Evolutionary conservation across 345 rosid species (phyloP).

Genomic region (Cardamine chenopodiifolia): DNA sequence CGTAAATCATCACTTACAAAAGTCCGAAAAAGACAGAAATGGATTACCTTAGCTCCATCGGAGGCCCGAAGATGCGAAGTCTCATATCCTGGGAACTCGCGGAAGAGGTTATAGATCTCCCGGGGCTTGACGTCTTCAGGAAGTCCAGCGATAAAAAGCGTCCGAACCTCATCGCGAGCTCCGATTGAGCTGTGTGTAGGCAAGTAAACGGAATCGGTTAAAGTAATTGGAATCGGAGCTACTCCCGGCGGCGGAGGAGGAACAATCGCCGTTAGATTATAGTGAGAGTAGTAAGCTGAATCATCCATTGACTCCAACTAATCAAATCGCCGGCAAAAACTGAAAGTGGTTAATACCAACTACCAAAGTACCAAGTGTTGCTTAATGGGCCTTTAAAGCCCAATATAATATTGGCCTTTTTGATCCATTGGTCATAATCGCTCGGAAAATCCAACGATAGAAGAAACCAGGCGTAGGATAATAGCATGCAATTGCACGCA

Average conservation of each 20-base stretch:
- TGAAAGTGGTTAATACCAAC: too few relatives aligned
- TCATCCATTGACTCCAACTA: constrained; percentile 53
- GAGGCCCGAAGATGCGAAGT: constrained; percentile 79
- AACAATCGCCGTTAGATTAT: constrained; percentile 38
- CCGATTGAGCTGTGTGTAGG: constrained; percentile 39
- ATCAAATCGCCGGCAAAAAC: constrained; percentile 4
- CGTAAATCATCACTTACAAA: background rate
- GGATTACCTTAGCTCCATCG: constrained; percentile 41
- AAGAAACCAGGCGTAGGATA: background rate
- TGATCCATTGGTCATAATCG: background rate
- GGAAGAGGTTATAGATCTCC: constrained; percentile 85
- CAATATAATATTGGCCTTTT: background rate
- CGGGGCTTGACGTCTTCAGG: constrained; percentile 89
- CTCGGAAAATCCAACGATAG: background rate
- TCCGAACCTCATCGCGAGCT: constrained; percentile 61
- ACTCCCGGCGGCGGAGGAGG: constrained; percentile 41
- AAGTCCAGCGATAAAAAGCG: constrained; percentile 86
- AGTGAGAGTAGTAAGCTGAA: constrained; percentile 56
- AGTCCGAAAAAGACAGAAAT: background rate
- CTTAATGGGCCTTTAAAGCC: constrained; percentile 25
- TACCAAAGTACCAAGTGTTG: background rate
- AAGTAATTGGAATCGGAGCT: constrained; percentile 36
- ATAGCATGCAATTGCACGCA: constrained; percentile 9
- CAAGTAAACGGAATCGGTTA: constrained; percentile 47
- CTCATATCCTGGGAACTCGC: constrained; percentile 86